phyloP scores from a whole-genome alignment of 164 flowering plant genomes.

The Magnolia kwangsiensis region DNA sequence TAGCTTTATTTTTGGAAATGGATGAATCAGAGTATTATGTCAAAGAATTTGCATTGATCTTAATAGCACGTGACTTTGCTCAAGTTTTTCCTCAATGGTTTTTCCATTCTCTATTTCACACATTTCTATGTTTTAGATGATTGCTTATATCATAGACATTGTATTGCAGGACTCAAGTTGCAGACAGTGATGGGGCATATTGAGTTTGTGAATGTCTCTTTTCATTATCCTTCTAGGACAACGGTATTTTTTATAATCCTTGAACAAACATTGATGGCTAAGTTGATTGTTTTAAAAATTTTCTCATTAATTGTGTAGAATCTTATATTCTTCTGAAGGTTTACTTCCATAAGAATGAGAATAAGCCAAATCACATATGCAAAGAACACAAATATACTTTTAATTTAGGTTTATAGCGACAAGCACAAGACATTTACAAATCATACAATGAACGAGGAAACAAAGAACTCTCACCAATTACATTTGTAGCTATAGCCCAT shows the following conservation, averaged over 20 bases:
- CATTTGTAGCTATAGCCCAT: too few relatives aligned
- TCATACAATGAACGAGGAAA: too few relatives aligned
- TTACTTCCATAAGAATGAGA: too few relatives aligned
- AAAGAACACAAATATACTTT: too few relatives aligned
- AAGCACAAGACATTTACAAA: too few relatives aligned
- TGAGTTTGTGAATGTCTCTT: constrained; percentile 67
- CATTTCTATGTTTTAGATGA: not conserved
- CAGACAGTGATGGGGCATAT: constrained; percentile 54
- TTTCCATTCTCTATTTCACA: not conserved
- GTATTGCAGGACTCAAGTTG: constrained; percentile 59
- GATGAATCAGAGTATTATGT: not conserved
- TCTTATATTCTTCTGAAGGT: too few relatives aligned
- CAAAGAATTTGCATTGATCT: not conserved
- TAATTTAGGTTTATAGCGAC: too few relatives aligned
- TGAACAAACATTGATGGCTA: not conserved
- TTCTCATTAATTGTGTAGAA: too few relatives aligned
- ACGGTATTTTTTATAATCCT: constrained; percentile 34
- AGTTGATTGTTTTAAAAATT: too few relatives aligned
- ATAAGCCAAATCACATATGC: too few relatives aligned
- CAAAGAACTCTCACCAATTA: too few relatives aligned
- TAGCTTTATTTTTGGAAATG: not conserved
- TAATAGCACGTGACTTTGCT: not conserved
- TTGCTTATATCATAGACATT: not conserved
- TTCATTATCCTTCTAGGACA: constrained; percentile 66
- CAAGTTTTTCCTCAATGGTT: not conserved